A percentile compares a stretch with the other conserved stretches of the same genome.
phyloP scores from a whole-genome alignment of 1,284 basidiomycete species.

The Apiotrichum veenhuisii region DNA sequence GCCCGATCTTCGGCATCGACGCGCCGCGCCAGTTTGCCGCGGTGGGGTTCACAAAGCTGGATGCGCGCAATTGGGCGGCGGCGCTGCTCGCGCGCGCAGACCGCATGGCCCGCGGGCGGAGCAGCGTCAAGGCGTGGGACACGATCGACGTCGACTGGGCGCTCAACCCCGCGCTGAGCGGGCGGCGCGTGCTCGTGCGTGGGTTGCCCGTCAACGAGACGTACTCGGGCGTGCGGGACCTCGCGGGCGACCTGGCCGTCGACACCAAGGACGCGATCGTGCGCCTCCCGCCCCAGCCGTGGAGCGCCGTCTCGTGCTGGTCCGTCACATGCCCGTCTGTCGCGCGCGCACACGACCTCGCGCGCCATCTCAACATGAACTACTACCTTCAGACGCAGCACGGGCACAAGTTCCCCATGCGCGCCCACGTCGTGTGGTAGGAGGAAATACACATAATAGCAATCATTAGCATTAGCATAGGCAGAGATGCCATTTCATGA shows the following conservation, averaged over 20 bases:
- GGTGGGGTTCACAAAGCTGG: not conserved
- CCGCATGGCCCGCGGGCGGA: not conserved
- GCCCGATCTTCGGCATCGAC: not conserved
- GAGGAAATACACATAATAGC: not conserved
- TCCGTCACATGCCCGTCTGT: conserved; percentile 27
- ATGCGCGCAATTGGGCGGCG: conserved; percentile 6
- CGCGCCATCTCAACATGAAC: conserved; percentile 25
- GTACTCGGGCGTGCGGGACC: not conserved
- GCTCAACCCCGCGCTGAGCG: not conserved
- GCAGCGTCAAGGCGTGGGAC: not conserved
- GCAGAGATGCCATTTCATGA: not conserved
- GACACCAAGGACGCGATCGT: not conserved
- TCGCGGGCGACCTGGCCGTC: conserved; percentile 3
- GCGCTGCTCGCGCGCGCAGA: not conserved
- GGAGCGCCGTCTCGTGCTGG: conserved; percentile 9
- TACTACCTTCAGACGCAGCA: conserved; percentile 17
- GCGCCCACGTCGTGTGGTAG: conserved; percentile 27
- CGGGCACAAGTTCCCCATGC: conserved; percentile 25
- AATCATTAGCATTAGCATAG: not conserved
- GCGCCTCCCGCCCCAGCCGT: not conserved
- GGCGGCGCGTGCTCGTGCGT: conserved; percentile 10
- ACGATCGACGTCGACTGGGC: conserved; percentile 9
- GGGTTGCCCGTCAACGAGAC: conserved; percentile 12
- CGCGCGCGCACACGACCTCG: conserved; percentile 25
- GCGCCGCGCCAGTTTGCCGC: not conserved